A percentile compares a stretch with the other conserved stretches of the same genome.
Conservation (phyloP, 352 stramenopile genomes). For the Globisporangium irregulare region DNA sequence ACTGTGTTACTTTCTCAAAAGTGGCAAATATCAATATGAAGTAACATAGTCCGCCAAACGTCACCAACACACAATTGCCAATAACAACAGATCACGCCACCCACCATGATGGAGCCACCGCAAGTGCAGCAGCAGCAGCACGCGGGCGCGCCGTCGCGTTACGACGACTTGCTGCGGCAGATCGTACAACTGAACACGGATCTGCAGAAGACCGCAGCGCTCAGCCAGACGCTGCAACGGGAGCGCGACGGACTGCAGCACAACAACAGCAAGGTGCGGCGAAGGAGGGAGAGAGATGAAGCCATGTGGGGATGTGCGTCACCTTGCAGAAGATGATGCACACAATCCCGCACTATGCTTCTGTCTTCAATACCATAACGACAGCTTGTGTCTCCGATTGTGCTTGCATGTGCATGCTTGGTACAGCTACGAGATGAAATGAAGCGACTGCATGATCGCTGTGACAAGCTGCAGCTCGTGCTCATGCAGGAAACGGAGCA, state of each 20-base stretch:
- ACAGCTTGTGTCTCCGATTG: no score
- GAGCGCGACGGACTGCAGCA: constrained; percentile 68
- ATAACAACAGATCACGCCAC: background rate
- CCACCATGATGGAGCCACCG: constrained; percentile 9
- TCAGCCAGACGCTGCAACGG: constrained; percentile 75
- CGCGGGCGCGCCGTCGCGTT: constrained; percentile 29
- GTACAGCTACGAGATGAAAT: constrained; percentile 56
- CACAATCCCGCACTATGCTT: background rate
- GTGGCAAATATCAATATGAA: background rate
- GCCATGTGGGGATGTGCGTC: background rate
- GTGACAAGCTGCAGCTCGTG: constrained; percentile 75
- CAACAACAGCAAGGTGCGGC: constrained; percentile 53
- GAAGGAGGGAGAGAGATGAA: background rate
- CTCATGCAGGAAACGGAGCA: constrained; percentile 82
- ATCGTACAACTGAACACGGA: constrained; percentile 85
- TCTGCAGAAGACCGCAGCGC: constrained; percentile 75
- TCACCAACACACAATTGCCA: background rate
- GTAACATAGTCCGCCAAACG: constrained; percentile 4
- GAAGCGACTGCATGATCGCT: constrained; percentile 70
- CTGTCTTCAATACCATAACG: background rate
- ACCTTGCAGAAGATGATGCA: background rate
- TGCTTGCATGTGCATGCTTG: background rate
- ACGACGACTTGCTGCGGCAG: constrained; percentile 75
- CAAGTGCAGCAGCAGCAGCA: background rate
- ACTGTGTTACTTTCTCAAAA: background rate